Evolutionary conservation across 441 rosid species (phyloP).

Genomic region (Gossypium aridum): DNA sequence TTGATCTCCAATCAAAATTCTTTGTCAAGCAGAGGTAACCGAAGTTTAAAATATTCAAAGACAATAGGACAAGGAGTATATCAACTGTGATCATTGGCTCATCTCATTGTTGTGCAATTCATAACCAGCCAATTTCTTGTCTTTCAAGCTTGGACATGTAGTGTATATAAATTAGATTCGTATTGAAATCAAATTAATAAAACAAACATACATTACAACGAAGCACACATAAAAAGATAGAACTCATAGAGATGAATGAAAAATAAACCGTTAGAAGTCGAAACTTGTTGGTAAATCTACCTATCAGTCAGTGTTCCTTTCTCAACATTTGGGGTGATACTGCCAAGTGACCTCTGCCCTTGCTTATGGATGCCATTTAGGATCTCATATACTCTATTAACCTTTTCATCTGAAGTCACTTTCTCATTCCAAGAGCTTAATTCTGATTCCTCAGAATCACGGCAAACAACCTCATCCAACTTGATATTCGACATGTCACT

Average conservation of each 20-base stretch:
- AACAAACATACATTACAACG: not conserved
- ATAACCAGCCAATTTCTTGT: not conserved
- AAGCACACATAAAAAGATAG: not conserved
- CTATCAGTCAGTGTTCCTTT: conserved; percentile 47
- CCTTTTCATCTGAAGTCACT: conserved; percentile 17
- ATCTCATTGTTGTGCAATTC: not conserved
- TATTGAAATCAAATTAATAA: not conserved
- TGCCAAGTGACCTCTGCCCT: conserved; percentile 29
- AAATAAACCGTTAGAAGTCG: not conserved
- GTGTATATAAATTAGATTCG: not conserved
- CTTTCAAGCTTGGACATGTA: conserved; percentile 5
- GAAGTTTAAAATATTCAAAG: not conserved
- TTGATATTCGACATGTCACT: conserved; percentile 39
- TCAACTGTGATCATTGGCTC: not conserved
- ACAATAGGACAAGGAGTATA: not conserved
- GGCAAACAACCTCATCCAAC: conserved; percentile 31
- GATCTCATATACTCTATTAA: conserved; percentile 25
- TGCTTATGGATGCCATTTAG: conserved; percentile 31
- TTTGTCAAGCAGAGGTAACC: not conserved
- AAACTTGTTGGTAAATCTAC: conserved; percentile 20
- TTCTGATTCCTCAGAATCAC: conserved; percentile 30
- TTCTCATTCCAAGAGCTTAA: conserved; percentile 20
- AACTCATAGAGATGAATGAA: not conserved
- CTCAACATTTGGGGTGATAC: conserved; percentile 23
- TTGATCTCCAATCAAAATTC: not conserved